Evolutionary conservation across 352 stramenopile genomes (phyloP).

Genomic region (Phytophthora crassamura): DNA sequence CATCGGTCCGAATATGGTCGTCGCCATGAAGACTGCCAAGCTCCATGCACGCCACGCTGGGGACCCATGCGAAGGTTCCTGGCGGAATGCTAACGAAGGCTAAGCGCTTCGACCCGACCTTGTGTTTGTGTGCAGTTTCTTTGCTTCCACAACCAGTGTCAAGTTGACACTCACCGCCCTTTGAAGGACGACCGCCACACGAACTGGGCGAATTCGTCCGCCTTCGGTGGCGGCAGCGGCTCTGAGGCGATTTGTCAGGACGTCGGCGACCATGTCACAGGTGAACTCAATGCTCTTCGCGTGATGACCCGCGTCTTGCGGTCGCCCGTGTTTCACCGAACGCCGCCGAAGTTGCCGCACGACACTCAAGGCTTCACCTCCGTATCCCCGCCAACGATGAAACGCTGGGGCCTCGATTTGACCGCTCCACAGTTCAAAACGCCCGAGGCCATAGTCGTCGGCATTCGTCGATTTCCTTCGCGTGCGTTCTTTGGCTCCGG

Average conservation of each 20-base stretch:
- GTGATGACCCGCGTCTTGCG: background rate
- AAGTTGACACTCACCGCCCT: too few relatives aligned
- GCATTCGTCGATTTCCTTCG: slow-evolving; percentile 27
- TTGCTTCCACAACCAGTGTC: too few relatives aligned
- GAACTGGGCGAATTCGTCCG: slow-evolving; percentile 12
- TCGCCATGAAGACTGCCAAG: too few relatives aligned
- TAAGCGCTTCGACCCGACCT: too few relatives aligned
- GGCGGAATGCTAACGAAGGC: too few relatives aligned
- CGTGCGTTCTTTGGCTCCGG: slow-evolving; percentile 27
- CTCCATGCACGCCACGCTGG: too few relatives aligned
- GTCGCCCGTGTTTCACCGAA: slow-evolving; percentile 9
- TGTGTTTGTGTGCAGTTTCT: too few relatives aligned
- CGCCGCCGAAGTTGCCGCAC: slow-evolving; percentile 9
- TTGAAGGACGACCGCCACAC: too few relatives aligned
- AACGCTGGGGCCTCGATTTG: background rate
- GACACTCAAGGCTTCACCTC: too few relatives aligned
- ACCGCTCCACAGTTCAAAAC: slow-evolving; percentile 13
- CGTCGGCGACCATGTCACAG: slow-evolving; percentile 7
- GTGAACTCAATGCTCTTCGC: background rate
- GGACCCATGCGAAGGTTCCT: too few relatives aligned
- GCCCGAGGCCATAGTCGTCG: background rate
- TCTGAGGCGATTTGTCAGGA: slow-evolving; percentile 7
- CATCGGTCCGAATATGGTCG: too few relatives aligned
- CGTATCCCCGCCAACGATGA: background rate
- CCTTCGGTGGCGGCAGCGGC: slow-evolving; percentile 20